Percentiles rank a stretch among this genome's conserved stretches.
Conservation (phyloP, 1,284 basidiomycete genomes). For the Cystobasidiaceae sp. region DNA sequence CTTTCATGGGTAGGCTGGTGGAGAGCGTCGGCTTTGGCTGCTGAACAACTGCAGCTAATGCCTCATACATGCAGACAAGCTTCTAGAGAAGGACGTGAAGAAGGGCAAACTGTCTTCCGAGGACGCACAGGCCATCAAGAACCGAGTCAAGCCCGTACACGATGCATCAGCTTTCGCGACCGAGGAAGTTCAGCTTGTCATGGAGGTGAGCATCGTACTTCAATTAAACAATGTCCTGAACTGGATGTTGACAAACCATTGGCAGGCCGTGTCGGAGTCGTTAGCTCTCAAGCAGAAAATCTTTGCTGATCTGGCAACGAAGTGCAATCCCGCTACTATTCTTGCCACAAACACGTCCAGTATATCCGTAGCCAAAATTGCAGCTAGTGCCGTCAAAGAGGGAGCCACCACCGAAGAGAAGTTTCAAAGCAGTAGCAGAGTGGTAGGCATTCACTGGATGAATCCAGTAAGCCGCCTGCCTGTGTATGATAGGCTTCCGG, state of each 20-base stretch:
- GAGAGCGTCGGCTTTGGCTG: too few relatives aligned
- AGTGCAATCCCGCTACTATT: slow-evolving; percentile 67
- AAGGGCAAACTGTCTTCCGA: slow-evolving; percentile 67
- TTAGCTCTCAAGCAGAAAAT: slow-evolving; percentile 72
- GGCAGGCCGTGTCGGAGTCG: slow-evolving; percentile 81
- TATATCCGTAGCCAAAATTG: slow-evolving; percentile 90
- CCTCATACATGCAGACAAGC: slow-evolving; percentile 53
- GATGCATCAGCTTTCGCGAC: slow-evolving; percentile 55
- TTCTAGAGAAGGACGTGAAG: slow-evolving; percentile 78
- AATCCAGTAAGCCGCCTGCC: slow-evolving; percentile 59
- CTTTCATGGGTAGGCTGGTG: slow-evolving; percentile 58
- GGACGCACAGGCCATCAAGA: slow-evolving; percentile 68
- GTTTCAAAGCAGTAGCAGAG: neutral
- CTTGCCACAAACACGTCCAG: slow-evolving; percentile 91
- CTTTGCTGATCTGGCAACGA: slow-evolving; percentile 65
- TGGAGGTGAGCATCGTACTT: slow-evolving; percentile 74
- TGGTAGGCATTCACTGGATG: slow-evolving; percentile 47
- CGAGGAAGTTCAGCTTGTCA: slow-evolving; percentile 76
- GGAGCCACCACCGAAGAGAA: slow-evolving; percentile 12
- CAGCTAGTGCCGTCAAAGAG: slow-evolving; percentile 57
- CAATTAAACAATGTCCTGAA: too few relatives aligned
- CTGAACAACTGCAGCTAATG: too few relatives aligned
- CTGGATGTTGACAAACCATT: too few relatives aligned
- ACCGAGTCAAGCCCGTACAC: slow-evolving; percentile 58
- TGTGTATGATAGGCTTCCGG: neutral